phyloP scores from a whole-genome alignment of 257 asterid genomes.

The Nicotiana benthamiana region DNA sequence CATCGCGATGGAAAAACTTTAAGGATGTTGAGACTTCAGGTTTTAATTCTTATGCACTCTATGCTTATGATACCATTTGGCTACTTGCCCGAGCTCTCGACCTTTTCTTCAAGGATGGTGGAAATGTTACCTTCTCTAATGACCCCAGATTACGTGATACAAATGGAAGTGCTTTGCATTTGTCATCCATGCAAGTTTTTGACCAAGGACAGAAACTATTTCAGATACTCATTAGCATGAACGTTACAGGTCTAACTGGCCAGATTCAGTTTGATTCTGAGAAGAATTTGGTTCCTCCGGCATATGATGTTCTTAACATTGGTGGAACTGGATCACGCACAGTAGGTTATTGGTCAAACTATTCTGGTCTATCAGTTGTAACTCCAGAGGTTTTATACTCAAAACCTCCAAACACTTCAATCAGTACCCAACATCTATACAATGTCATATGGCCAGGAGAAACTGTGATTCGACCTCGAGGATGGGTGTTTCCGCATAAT shows the following conservation, averaged over 20 bases:
- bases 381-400: slow-evolving; percentile 40
- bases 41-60: slow-evolving; percentile 58
- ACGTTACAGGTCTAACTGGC: slow-evolving; percentile 56
- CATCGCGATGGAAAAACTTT: slow-evolving; percentile 34
- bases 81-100: slow-evolving; percentile 61
- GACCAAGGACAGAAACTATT: slow-evolving; percentile 56
- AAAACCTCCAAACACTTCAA: slow-evolving; percentile 37
- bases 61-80: slow-evolving; percentile 68
- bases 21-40: slow-evolving; percentile 19
- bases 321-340: slow-evolving; percentile 50
- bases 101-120: slow-evolving; percentile 28
- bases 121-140: slow-evolving; percentile 35
- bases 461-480: slow-evolving; percentile 43
- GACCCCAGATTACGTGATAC: slow-evolving; percentile 40
- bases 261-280: slow-evolving; percentile 40
- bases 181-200: slow-evolving; percentile 39
- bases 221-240: slow-evolving; percentile 28
- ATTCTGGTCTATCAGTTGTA: slow-evolving; percentile 41
- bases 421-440: slow-evolving; percentile 28
- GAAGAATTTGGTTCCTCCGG: slow-evolving; percentile 43
- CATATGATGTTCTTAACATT: slow-evolving; percentile 52
- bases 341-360: slow-evolving; percentile 67
- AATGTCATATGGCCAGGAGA: slow-evolving; percentile 74
- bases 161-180: slow-evolving; percentile 27
- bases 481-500: slow-evolving; percentile 75